A percentile compares a stretch with the other conserved stretches of the same genome.
phyloP scores from a whole-genome alignment of 176 grass and related monocot genomes.

The Rhynchospora breviuscula region DNA sequence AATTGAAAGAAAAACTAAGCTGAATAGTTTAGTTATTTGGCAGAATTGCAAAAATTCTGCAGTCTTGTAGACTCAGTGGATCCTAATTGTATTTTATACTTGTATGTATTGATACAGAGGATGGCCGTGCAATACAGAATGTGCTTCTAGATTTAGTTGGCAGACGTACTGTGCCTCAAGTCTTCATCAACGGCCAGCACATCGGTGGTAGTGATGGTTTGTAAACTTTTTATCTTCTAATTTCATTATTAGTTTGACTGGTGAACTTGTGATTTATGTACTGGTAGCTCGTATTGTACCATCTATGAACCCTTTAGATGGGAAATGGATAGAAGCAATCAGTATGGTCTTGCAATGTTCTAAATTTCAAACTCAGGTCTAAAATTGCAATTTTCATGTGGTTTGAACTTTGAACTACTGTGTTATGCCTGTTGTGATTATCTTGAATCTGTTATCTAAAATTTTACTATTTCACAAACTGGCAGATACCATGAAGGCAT shows the following conservation, averaged over 20 bases:
- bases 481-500: constrained; percentile 49
- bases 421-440: neutral
- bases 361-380: neutral
- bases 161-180: constrained; percentile 74
- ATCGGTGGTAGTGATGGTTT: constrained; percentile 84
- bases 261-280: neutral
- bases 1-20: neutral
- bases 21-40: neutral
- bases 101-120: constrained; percentile 35
- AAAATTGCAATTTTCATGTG: neutral
- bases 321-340: neutral
- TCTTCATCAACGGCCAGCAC: constrained; percentile 84
- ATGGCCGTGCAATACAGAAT: constrained; percentile 69
- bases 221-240: constrained; percentile 23
- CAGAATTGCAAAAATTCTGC: neutral
- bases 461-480: neutral
- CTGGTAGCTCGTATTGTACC: neutral
- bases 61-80: neutral
- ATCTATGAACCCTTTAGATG: neutral
- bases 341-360: neutral
- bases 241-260: neutral
- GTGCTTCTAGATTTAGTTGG: constrained; percentile 84
- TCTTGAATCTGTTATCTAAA: neutral
- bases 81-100: neutral
- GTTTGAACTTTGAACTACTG: neutral